phyloP scores from a whole-genome alignment of 2,329 filamentous ascomycete genomes.

The Xylariaceae sp. region DNA sequence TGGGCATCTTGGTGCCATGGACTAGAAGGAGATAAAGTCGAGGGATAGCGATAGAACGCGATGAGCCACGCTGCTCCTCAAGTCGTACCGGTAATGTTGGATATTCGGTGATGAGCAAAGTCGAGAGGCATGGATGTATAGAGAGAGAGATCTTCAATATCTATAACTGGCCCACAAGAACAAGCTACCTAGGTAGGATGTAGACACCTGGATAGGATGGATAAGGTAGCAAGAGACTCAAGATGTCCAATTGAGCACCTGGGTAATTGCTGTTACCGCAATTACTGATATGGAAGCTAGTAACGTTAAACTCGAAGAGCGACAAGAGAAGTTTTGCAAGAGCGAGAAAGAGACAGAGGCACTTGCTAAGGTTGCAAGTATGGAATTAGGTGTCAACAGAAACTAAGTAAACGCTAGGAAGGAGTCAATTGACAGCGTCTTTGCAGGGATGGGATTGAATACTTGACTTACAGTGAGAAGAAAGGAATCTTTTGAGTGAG shows the following conservation, averaged over 20 bases:
- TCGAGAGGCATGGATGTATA: constrained; percentile 22
- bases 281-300: not conserved
- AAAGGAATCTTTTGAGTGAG: constrained; percentile 18
- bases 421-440: constrained; percentile 21
- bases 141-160: constrained; percentile 3
- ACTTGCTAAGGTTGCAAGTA: not conserved
- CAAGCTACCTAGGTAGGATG: too few species aligned
- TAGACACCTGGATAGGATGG: too few species aligned
- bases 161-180: too few species aligned
- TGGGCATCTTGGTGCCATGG: constrained; percentile 55
- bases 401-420: constrained; percentile 16
- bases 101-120: constrained; percentile 15
- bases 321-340: not conserved
- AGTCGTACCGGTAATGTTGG: constrained; percentile 23
- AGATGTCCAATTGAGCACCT: too few species aligned
- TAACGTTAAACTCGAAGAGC: too few species aligned
- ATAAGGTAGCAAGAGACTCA: not conserved
- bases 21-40: too few species aligned
- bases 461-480: constrained; percentile 30
- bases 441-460: constrained; percentile 4
- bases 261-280: not conserved
- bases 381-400: not conserved
- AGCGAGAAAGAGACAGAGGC: not conserved
- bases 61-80: too few species aligned
- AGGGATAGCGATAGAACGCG: too few species aligned